A percentile compares a stretch with the other conserved stretches of the same genome.
These are phyloP conservation scores for Termitomyces titanicus DNA, from an alignment of 768 basidiomycete genomes.

Conservation along the genomic window DNA sequence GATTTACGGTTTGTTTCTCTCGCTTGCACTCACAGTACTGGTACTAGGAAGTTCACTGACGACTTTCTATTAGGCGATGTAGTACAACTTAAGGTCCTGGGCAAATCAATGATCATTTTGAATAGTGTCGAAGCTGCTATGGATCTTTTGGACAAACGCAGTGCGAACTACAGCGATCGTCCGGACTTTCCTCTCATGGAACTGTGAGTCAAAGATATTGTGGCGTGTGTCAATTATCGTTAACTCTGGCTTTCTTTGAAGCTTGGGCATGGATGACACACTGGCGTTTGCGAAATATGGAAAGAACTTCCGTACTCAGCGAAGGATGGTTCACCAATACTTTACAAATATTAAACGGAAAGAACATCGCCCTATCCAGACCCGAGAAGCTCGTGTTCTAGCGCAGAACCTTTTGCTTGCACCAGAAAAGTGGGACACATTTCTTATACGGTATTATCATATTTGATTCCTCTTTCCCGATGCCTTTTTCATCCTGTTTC, in stretches of 20 bases:
- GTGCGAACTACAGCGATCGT: slow-evolving; percentile 22
- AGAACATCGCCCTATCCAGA: slow-evolving; percentile 22
- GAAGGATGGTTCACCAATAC: slow-evolving; percentile 16
- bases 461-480: not conserved
- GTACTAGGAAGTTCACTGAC: too few relatives aligned
- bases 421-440: slow-evolving; percentile 13
- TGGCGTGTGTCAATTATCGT: not conserved
- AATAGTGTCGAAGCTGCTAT: too few relatives aligned
- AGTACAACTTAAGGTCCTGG: too few relatives aligned
- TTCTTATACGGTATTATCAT: not conserved
- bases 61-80: not conserved
- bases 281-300: slow-evolving; percentile 18
- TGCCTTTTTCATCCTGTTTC: not conserved
- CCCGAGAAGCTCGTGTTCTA: too few relatives aligned
- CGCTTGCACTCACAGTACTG: too few relatives aligned
- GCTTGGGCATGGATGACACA: slow-evolving; percentile 10
- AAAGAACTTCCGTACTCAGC: slow-evolving; percentile 18
- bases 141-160: too few relatives aligned
- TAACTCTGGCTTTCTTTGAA: not conserved
- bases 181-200: slow-evolving; percentile 13
- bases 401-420: slow-evolving; percentile 22
- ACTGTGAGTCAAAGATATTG: slow-evolving; percentile 12
- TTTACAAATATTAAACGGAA: slow-evolving; percentile 18
- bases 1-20: slow-evolving; percentile 27
- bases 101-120: slow-evolving; percentile 19